A percentile compares a stretch with the other conserved stretches of the same genome.
These are phyloP conservation scores for Penicillium diatomitis DNA, from an alignment of 495 filamentous ascomycete species.

Conservation along the genomic window DNA sequence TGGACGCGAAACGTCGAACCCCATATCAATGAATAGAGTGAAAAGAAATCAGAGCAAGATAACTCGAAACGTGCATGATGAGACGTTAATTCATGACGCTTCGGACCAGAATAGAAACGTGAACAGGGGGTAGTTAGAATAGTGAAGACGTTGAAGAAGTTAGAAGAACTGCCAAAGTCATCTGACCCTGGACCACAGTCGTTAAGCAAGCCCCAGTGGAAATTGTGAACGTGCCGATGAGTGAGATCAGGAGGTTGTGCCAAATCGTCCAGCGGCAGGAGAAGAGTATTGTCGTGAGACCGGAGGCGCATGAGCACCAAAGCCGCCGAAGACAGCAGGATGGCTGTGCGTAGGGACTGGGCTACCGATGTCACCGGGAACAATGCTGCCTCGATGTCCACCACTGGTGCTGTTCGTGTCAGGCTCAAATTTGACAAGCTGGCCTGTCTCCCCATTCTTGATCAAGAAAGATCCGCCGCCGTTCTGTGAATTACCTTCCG, in stretches of 20 bases:
- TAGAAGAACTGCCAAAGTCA: not conserved
- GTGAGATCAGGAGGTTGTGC: slow-evolving; percentile 8
- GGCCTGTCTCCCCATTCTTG: slow-evolving; percentile 40
- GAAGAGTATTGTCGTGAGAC: slow-evolving; percentile 34
- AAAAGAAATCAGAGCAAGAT: not conserved
- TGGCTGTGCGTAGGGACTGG: slow-evolving; percentile 35
- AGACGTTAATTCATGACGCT: slow-evolving; percentile 27
- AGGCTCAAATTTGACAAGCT: slow-evolving; percentile 55
- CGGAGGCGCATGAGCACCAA: slow-evolving; percentile 22
- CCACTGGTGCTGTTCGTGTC: slow-evolving; percentile 34
- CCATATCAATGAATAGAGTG: slow-evolving; percentile 6
- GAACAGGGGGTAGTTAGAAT: not conserved
- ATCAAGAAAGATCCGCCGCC: slow-evolving; percentile 78
- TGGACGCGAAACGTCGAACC: slow-evolving; percentile 11
- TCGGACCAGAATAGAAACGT: slow-evolving; percentile 12
- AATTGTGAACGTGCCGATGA: too few species aligned
- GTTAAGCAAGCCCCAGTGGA: too few species aligned
- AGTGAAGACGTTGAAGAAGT: slow-evolving; percentile 1
- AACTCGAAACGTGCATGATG: slow-evolving; percentile 12
- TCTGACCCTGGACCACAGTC: too few species aligned
- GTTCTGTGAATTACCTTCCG: slow-evolving; percentile 76
- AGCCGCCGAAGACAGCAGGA: slow-evolving; percentile 33
- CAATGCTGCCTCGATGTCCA: slow-evolving; percentile 34
- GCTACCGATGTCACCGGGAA: slow-evolving; percentile 44
- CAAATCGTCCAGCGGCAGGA: slow-evolving; percentile 31